Percentiles rank a stretch among this genome's conserved stretches.
phyloP scores from a whole-genome alignment of 768 basidiomycete genomes.

The Tricholoma sp. region DNA sequence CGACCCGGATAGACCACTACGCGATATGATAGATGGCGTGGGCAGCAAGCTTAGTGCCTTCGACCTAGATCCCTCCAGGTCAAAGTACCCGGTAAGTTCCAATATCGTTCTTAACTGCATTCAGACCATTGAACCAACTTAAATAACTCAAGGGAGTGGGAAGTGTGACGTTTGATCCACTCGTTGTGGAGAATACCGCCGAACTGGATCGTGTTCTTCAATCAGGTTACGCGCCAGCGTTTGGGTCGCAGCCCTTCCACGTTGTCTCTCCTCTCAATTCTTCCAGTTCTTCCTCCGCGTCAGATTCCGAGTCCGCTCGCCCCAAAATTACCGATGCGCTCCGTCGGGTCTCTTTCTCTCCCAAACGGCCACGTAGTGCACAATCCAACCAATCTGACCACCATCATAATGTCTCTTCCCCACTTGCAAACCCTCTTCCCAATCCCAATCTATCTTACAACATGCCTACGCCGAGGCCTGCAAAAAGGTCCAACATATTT shows the following conservation, averaged over 20 bases:
- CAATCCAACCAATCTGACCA: constrained; percentile 16
- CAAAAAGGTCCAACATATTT: constrained; percentile 24
- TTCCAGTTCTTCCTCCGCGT: constrained; percentile 42
- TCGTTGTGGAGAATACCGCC: constrained; percentile 57
- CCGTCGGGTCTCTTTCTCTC: constrained; percentile 66
- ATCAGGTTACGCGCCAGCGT: constrained; percentile 41
- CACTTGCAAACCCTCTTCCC: constrained; percentile 15
- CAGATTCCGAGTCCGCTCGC: constrained; percentile 48
- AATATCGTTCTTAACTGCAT: not conserved
- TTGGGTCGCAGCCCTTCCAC: constrained; percentile 23
- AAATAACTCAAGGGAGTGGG: constrained; percentile 22
- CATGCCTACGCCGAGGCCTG: constrained; percentile 29
- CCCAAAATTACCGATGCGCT: constrained; percentile 70
- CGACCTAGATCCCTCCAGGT: constrained; percentile 46
- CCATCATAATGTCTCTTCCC: constrained; percentile 16
- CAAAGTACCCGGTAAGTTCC: constrained; percentile 41
- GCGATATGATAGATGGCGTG: constrained; percentile 64
- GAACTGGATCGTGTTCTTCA: constrained; percentile 58
- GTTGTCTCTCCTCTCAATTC: constrained; percentile 44
- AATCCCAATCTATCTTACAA: constrained; percentile 4
- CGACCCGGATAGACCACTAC: constrained; percentile 76
- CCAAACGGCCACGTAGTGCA: constrained; percentile 61
- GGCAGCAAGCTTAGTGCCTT: constrained; percentile 53
- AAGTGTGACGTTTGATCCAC: constrained; percentile 44
- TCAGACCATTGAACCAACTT: constrained; percentile 3